phyloP scores from a whole-genome alignment of 495 filamentous ascomycete species.

The Xylaria scruposa region DNA sequence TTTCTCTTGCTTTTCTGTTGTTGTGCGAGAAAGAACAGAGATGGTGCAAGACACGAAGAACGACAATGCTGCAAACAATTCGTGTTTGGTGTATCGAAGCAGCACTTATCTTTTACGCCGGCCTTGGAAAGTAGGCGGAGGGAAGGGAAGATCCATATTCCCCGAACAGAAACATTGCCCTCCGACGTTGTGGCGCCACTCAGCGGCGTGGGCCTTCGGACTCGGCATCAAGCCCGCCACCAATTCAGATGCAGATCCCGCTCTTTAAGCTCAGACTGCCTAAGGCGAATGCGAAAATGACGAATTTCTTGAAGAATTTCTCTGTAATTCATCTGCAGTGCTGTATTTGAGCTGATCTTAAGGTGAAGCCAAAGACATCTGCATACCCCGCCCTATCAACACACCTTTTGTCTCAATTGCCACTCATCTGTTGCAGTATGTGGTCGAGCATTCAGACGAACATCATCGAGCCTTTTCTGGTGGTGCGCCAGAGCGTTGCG shows the following conservation, averaged over 20 bases:
- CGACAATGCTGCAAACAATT: background rate
- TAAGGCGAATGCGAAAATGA: background rate
- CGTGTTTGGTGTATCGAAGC: background rate
- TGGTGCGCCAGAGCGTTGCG: background rate
- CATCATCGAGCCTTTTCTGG: background rate
- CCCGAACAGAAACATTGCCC: background rate
- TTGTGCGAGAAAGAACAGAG: background rate
- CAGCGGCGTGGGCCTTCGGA: slow-evolving; percentile 16
- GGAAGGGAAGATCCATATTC: background rate
- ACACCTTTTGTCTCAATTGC: background rate
- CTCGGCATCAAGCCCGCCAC: slow-evolving; percentile 7
- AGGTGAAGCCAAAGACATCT: background rate
- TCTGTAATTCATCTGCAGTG: background rate
- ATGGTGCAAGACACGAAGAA: background rate
- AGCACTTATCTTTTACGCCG: background rate
- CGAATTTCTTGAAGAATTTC: background rate
- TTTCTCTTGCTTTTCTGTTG: background rate
- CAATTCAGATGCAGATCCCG: background rate
- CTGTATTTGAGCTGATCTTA: background rate
- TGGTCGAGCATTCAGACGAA: background rate
- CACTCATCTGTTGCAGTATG: background rate
- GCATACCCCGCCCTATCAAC: background rate
- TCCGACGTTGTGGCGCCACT: background rate
- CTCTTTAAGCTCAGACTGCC: background rate
- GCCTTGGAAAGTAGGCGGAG: background rate